A percentile compares a stretch with the other conserved stretches of the same genome.
Conservation (phyloP, 1,284 basidiomycete species). For the Cerioporus squamosus region DNA sequence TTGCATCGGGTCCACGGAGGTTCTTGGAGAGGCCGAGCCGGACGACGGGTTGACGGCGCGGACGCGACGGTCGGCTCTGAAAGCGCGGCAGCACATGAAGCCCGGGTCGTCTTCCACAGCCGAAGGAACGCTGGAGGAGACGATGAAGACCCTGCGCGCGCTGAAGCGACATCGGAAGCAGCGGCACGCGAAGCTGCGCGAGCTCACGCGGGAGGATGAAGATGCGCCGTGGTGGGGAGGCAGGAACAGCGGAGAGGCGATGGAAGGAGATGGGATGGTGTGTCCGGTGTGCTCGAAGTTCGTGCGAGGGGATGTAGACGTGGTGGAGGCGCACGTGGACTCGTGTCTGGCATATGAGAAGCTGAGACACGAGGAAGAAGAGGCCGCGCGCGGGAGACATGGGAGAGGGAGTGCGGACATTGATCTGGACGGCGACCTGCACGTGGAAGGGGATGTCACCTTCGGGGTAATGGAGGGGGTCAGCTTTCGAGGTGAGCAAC, state of each 20-base stretch:
- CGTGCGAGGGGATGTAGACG: conserved; percentile 68
- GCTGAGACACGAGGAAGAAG: conserved; percentile 47
- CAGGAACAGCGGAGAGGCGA: conserved; percentile 32
- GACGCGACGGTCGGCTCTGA: conserved; percentile 63
- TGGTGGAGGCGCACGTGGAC: conserved; percentile 77
- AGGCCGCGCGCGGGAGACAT: conserved; percentile 36
- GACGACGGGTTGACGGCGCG: conserved; percentile 49
- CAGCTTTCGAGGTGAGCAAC: conserved; percentile 42
- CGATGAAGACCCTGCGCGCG: conserved; percentile 55
- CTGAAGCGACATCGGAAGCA: conserved; percentile 69
- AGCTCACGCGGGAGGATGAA: conserved; percentile 65
- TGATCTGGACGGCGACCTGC: conserved; percentile 35
- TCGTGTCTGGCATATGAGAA: conserved; percentile 64
- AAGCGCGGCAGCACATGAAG: conserved; percentile 59
- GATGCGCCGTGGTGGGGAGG: conserved; percentile 37
- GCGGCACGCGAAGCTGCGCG: conserved; percentile 63
- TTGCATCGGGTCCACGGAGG: conserved; percentile 58
- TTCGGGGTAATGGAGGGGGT: conserved; percentile 39
- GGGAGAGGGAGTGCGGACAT: conserved; percentile 37
- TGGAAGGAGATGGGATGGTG: conserved; percentile 44
- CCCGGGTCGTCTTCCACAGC: conserved; percentile 34
- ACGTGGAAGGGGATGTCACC: conserved; percentile 29
- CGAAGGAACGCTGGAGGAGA: conserved; percentile 43
- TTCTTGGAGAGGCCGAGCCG: conserved; percentile 43
- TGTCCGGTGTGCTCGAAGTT: conserved; percentile 70